Conservation (phyloP, 108 stramenopile genomes). For the Mediolabrus comicus region DNA sequence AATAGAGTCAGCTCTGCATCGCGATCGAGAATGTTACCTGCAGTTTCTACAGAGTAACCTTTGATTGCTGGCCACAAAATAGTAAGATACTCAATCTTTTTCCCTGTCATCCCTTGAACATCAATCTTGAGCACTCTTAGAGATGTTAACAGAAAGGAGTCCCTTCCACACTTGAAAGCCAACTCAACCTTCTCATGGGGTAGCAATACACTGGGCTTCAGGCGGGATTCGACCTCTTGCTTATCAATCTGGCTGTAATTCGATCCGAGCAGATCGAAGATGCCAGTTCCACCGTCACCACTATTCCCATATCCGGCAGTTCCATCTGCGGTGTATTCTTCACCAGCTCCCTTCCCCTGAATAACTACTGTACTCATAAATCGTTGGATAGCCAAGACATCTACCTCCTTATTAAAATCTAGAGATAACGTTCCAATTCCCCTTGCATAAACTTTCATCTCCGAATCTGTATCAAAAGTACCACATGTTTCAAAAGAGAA, state of each 20-base stretch:
- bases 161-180: constrained; percentile 57
- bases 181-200: constrained; percentile 47
- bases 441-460: constrained; percentile 34
- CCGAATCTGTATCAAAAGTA: constrained; percentile 35
- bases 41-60: constrained; percentile 72
- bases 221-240: constrained; percentile 17
- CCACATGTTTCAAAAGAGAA: constrained; percentile 55
- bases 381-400: constrained; percentile 39
- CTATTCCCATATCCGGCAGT: constrained; percentile 14
- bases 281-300: constrained; percentile 18
- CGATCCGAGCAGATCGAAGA: constrained; percentile 54
- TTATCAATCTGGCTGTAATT: constrained; percentile 43
- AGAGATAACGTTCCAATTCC: constrained; percentile 36
- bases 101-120: constrained; percentile 50
- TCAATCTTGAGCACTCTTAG: constrained; percentile 44
- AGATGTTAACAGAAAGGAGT: constrained; percentile 40
- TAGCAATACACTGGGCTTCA: constrained; percentile 38
- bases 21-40: constrained; percentile 61
- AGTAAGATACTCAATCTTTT: constrained; percentile 52
- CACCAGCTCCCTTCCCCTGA: constrained; percentile 25
- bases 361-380: constrained; percentile 39
- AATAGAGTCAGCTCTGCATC: constrained; percentile 62
- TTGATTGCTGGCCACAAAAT: constrained; percentile 60
- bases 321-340: constrained; percentile 11
- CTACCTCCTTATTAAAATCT: constrained; percentile 41